Conservation (phyloP, 2,329 filamentous ascomycete species). For the Rosellinia necatrix region DNA sequence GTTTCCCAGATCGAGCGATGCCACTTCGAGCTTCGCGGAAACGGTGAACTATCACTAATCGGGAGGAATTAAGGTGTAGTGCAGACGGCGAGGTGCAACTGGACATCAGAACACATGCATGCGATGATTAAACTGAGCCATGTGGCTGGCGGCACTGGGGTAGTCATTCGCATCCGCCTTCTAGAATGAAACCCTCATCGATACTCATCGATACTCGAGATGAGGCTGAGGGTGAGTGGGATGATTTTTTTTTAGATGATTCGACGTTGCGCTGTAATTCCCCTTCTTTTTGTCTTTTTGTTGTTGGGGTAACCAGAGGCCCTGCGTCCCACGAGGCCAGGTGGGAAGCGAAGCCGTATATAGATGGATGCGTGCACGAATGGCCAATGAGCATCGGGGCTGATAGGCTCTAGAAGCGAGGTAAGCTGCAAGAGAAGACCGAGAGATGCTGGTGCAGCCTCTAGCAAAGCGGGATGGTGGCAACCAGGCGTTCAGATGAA, state of each 20-base stretch:
- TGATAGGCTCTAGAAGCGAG: constrained; percentile 27
- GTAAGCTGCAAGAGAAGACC: constrained; percentile 31
- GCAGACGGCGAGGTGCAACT: constrained; percentile 24
- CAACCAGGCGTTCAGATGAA: constrained; percentile 34
- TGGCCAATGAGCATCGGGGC: constrained; percentile 30
- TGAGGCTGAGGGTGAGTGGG: constrained; percentile 34
- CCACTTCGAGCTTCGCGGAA: constrained; percentile 15
- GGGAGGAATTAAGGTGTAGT: constrained; percentile 23
- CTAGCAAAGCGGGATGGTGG: constrained; percentile 31
- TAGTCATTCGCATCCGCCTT: constrained; percentile 11
- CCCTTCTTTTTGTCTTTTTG: neutral
- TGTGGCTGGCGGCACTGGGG: constrained; percentile 15
- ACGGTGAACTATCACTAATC: constrained; percentile 28
- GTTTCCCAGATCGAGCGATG: constrained; percentile 21
- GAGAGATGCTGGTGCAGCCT: constrained; percentile 30
- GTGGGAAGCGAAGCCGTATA: constrained; percentile 28
- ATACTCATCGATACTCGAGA: constrained; percentile 21
- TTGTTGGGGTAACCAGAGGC: constrained; percentile 2
- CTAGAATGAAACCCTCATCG: constrained; percentile 26
- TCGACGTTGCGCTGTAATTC: constrained; percentile 25
- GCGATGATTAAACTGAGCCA: constrained; percentile 26
- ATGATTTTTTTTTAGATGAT: constrained; percentile 26
- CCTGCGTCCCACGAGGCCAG: constrained; percentile 12
- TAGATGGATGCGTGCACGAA: constrained; percentile 12
- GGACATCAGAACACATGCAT: constrained; percentile 34